Conservation (phyloP, 495 filamentous ascomycete species). For the Geopyxis carbonaria region DNA sequence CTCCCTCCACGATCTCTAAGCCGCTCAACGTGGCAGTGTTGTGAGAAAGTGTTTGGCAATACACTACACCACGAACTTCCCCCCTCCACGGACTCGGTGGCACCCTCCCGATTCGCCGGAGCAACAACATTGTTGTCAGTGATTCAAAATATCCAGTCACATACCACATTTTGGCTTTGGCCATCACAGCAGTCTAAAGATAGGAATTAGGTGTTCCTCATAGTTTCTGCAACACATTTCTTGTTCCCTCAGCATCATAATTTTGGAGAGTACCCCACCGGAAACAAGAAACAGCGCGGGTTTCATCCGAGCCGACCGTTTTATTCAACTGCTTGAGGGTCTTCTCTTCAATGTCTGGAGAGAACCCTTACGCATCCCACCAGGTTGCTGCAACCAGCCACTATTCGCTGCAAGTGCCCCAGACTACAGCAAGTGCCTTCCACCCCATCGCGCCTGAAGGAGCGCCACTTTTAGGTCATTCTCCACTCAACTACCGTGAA, state of each 20-base stretch:
- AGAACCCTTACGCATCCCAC: constrained; percentile 2
- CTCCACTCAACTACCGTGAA: constrained; percentile 1
- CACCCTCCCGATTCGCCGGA: too few species aligned
- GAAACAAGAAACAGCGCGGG: too few species aligned
- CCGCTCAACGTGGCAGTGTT: constrained; percentile 6
- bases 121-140: too few species aligned
- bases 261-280: too few species aligned
- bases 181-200: background rate
- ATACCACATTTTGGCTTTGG: too few species aligned
- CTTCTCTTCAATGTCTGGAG: constrained; percentile 8
- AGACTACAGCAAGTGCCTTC: background rate
- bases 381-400: constrained; percentile 2
- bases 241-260: background rate
- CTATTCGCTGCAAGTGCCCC: constrained; percentile 1
- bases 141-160: too few species aligned
- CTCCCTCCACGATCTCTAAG: background rate
- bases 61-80: background rate
- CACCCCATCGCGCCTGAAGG: background rate
- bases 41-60: background rate
- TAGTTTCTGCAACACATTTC: background rate
- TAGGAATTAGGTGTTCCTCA: background rate
- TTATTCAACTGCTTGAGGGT: background rate
- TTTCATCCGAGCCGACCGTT: background rate
- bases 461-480: background rate
- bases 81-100: too few species aligned